phyloP scores from a whole-genome alignment of 2,329 filamentous ascomycete species.

The Penicillium sp. region DNA sequence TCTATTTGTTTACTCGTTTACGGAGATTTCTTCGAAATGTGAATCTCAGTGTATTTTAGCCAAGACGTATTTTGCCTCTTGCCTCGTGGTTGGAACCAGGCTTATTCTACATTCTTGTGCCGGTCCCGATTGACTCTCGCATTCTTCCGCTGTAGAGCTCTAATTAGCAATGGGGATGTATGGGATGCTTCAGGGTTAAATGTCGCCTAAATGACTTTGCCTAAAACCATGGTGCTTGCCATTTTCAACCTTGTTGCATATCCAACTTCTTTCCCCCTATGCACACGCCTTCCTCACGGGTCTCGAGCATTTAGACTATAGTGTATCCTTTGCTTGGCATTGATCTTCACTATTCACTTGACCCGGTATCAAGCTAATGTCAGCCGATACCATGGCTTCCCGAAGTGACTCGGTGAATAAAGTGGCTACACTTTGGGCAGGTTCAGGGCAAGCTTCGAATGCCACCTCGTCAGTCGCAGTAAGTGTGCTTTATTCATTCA shows the following conservation, averaged over 20 bases:
- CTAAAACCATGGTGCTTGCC: neutral
- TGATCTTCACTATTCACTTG: neutral
- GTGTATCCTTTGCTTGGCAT: neutral
- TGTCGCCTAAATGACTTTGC: neutral
- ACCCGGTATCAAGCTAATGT: neutral
- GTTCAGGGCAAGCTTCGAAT: conserved; percentile 27
- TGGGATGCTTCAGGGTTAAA: conserved; percentile 1
- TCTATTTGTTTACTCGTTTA: conserved; percentile 9
- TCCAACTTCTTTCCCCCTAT: neutral
- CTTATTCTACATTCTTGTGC: conserved; percentile 15
- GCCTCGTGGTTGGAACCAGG: conserved; percentile 16
- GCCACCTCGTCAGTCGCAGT: conserved; percentile 31
- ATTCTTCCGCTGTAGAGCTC: conserved; percentile 14
- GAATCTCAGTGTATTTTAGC: neutral
- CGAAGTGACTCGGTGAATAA: conserved; percentile 23
- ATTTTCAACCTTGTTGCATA: neutral
- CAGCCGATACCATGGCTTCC: conserved; percentile 13
- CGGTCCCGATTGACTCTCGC: conserved; percentile 16
- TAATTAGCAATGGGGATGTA: conserved; percentile 7
- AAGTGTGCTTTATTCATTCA: conserved; percentile 13
- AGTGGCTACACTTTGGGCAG: conserved; percentile 31
- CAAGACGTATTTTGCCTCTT: conserved; percentile 1
- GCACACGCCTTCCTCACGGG: neutral
- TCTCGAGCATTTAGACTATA: neutral
- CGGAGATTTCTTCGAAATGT: conserved; percentile 1